Conservation (phyloP, 495 filamentous ascomycete genomes). For the Penicillium robsamsonii region DNA sequence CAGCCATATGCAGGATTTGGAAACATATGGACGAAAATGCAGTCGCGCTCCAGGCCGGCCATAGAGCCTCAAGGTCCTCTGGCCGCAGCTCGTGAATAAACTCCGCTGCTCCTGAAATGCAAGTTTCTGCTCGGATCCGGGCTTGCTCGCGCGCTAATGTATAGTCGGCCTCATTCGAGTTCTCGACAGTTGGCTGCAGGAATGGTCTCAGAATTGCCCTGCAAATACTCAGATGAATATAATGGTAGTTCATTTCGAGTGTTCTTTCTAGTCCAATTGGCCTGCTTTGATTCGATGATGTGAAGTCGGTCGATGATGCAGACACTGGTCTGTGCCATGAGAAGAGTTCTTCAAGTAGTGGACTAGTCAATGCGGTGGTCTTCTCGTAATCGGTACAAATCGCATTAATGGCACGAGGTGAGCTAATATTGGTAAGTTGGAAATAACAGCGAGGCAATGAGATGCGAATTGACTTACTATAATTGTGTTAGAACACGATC, state of each 20-base stretch:
- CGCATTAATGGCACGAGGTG: neutral
- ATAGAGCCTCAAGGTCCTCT: conserved; percentile 2
- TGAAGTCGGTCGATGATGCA: neutral
- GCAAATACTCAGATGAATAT: conserved; percentile 2
- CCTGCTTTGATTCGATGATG: neutral
- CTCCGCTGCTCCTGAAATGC: neutral
- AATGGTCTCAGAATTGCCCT: conserved; percentile 3
- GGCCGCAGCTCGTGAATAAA: conserved; percentile 4
- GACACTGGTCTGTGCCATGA: conserved; percentile 1
- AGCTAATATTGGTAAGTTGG: neutral
- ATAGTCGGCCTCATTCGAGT: neutral
- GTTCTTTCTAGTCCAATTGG: neutral
- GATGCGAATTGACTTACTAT: neutral
- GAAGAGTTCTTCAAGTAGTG: neutral
- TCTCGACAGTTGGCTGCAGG: neutral
- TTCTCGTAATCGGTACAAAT: neutral
- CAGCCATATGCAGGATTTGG: conserved; percentile 3
- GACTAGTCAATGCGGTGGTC: neutral
- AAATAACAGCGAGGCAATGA: neutral
- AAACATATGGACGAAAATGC: conserved; percentile 7
- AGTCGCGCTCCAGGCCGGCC: conserved; percentile 7
- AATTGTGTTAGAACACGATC: neutral
- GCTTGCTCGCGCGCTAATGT: neutral
- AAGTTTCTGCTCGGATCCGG: conserved; percentile 1
- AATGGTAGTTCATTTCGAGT: conserved; percentile 5